Base-by-base conservation (phyloP, 371 early-diverging fungal genomes). In the Rhizopus arrhizus region DNA sequence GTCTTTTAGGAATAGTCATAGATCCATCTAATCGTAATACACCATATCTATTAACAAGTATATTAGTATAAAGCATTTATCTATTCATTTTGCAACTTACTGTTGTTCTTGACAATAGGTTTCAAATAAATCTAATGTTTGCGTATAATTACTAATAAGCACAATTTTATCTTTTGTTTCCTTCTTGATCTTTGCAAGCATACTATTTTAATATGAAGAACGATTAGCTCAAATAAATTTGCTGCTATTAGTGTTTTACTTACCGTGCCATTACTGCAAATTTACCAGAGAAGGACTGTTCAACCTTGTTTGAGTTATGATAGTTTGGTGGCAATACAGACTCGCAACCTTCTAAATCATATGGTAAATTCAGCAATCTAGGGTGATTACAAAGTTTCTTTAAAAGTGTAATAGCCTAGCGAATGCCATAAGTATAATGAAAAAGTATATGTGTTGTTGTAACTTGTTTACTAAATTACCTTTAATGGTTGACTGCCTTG, bases 361-460 rank as follows among this genome's bases (percentile, higher is more conserved):
- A 69, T 1, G 89, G 91, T 1, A 92, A 63, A 63, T 87, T 80
- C 34, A 96, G 66, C 6, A 98, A 73, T 2, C 86, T 81, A 0
- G 98, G 97, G 65, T 97, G 97, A 61, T 98, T 98, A 76, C 95
- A 95, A 5, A 98, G 75, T 60, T 98, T 98, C 72, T 97, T 96
- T 48, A 98, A 78, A 29, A 91, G 75, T 12, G 91, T 95, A 53
- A 98, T 96, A 0, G 95, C 93, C 75, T 84, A 55, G 1, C 47
- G 3, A 10, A 12, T 40, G 8, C 40, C 2, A 12, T 40, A 7
- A 40, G 40, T 40, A 29, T 7, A 40, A 29, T 43, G 1, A 33
- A 45, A 11, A 10, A 34, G 2, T 22, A 40, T 12, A 40, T 40
- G 10, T 40, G 8, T 38, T 7, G 38, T 38, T 38, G 5, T 38